phyloP scores from a whole-genome alignment of 2,329 filamentous ascomycete genomes.

The Epichloe aotearoae region DNA sequence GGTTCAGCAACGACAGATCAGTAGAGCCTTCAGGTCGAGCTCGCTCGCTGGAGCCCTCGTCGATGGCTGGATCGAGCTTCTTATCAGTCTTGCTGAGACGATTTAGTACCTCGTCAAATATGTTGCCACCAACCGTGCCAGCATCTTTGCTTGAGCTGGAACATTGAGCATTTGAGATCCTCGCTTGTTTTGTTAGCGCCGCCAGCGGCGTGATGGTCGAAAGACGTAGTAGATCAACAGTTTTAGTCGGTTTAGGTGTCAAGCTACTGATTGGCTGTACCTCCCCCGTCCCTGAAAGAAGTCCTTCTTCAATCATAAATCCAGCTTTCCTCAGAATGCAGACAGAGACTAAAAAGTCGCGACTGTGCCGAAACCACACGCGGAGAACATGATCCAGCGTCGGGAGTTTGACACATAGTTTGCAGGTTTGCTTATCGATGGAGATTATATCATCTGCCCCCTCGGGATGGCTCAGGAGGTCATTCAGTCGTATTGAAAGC shows the following conservation, averaged over 20 bases:
- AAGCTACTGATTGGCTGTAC: background rate
- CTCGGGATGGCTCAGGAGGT: slow-evolving; percentile 2
- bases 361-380: slow-evolving; percentile 15
- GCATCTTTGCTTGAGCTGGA: background rate
- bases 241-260: background rate
- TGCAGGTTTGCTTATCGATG: slow-evolving; percentile 9
- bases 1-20: slow-evolving; percentile 10
- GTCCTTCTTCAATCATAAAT: slow-evolving; percentile 14
- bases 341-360: slow-evolving; percentile 20
- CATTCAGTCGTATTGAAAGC: slow-evolving; percentile 6
- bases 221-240: slow-evolving; percentile 7
- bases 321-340: slow-evolving; percentile 20
- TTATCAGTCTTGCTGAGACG: background rate
- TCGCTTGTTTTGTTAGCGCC: background rate
- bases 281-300: background rate
- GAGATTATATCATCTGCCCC: slow-evolving; percentile 6
- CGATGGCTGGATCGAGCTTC: background rate
- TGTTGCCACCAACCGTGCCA: background rate
- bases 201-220: slow-evolving; percentile 15
- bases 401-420: slow-evolving; percentile 15
- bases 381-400: slow-evolving; percentile 14
- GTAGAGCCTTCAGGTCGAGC: background rate
- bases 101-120: slow-evolving; percentile 6
- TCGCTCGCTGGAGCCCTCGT: background rate
- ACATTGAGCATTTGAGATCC: slow-evolving; percentile 6